phyloP scores from a whole-genome alignment of 139 green algal genomes.

The Micractinium sp. region DNA sequence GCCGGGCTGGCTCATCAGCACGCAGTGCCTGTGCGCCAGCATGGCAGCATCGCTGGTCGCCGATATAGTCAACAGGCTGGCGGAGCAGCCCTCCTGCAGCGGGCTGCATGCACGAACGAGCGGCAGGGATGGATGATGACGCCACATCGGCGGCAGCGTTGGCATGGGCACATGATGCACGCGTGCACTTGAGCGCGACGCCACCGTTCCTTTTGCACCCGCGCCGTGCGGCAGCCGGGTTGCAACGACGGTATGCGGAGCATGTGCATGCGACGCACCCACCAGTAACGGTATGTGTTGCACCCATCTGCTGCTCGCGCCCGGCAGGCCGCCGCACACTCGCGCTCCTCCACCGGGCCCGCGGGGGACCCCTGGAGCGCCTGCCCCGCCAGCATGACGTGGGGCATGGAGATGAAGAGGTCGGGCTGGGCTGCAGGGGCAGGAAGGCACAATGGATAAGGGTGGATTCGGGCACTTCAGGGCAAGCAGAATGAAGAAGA shows the following conservation, averaged over 20 bases:
- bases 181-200: no score
- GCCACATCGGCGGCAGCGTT: not conserved
- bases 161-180: no score
- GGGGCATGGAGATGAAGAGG: not conserved
- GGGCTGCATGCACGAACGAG: not conserved
- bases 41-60: not conserved
- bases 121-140: not conserved
- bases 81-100: not conserved
- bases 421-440: conserved; percentile 2
- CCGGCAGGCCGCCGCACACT: conserved; percentile 4
- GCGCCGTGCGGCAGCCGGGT: no score
- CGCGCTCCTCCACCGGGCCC: not conserved
- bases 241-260: no score
- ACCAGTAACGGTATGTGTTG: not conserved
- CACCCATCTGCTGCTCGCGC: no score
- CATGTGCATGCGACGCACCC: not conserved
- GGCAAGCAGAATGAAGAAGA: no score
- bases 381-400: conserved; percentile 11
- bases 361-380: not conserved
- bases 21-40: conserved; percentile 4
- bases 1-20: not conserved
- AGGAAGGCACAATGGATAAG: not conserved
- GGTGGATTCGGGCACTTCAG: no score
- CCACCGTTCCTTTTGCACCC: no score
- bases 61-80: not conserved